Conservation (phyloP, 306 rosid species). For the Vigna hirtella region DNA sequence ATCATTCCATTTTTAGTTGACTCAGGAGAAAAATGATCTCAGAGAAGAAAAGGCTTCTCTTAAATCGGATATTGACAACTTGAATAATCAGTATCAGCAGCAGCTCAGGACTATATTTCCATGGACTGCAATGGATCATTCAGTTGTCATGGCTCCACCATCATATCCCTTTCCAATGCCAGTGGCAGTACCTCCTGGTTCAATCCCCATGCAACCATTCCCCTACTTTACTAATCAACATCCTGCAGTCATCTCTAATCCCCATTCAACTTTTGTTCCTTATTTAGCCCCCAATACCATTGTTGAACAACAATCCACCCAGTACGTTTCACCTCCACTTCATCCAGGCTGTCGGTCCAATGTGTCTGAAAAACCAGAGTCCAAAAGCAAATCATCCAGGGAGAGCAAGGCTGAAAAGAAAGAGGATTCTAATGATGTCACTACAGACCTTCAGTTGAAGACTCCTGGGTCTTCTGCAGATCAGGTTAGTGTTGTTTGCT, state of each 20-base stretch:
- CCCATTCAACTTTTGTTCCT: constrained; percentile 77
- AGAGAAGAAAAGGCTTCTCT: constrained; percentile 94
- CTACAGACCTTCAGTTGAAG: constrained; percentile 58
- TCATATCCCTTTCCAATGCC: constrained; percentile 81
- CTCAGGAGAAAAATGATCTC: constrained; percentile 90
- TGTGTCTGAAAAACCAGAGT: constrained; percentile 60
- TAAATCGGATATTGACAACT: constrained; percentile 79
- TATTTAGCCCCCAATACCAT: constrained; percentile 66
- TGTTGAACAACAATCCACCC: constrained; percentile 76
- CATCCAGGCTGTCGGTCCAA: constrained; percentile 63
- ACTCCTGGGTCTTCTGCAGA: constrained; percentile 87
- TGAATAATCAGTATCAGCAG: constrained; percentile 83
- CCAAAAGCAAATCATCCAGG: constrained; percentile 58
- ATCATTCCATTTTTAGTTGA: constrained; percentile 61
- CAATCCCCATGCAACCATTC: constrained; percentile 81
- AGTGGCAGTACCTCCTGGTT: constrained; percentile 73
- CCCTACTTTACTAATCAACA: constrained; percentile 76
- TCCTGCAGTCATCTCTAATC: constrained; percentile 73
- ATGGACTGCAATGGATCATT: constrained; percentile 87
- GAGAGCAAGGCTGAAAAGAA: constrained; percentile 65
- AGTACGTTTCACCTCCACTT: constrained; percentile 52
- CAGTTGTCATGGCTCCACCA: constrained; percentile 77
- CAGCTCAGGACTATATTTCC: constrained; percentile 82
- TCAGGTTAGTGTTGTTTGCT: constrained; percentile 59
- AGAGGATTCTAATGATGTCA: constrained; percentile 68